Percentiles rank a stretch among this genome's conserved stretches.
Evolutionary conservation across 2,329 filamentous ascomycete species (phyloP).

Genomic region (Dactylonectria macrodidyma): DNA sequence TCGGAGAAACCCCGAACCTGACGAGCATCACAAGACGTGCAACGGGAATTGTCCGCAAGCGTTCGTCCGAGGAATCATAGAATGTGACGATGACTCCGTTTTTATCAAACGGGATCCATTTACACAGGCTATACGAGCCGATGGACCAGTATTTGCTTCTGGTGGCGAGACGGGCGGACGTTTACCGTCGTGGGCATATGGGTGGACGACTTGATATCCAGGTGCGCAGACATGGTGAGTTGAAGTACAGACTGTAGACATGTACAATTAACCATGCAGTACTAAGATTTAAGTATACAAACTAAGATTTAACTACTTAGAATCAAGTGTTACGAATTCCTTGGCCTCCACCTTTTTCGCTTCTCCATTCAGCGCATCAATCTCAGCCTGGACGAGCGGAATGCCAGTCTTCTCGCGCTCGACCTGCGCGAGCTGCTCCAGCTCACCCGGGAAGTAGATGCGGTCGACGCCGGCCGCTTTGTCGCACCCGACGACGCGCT

Average conservation of each 20-base stretch:
- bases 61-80: background rate
- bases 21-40: background rate
- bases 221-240: background rate
- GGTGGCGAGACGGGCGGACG: background rate
- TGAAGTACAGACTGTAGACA: no score
- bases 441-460: slow-evolving; percentile 75
- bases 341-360: slow-evolving; percentile 60
- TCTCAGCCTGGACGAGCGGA: slow-evolving; percentile 69
- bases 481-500: slow-evolving; percentile 67
- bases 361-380: slow-evolving; percentile 70
- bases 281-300: background rate
- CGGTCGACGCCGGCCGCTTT: slow-evolving; percentile 70
- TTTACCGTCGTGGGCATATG: background rate
- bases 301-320: background rate
- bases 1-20: slow-evolving; percentile 15
- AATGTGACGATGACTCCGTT: background rate
- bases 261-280: background rate
- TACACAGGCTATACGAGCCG: background rate
- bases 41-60: slow-evolving; percentile 2
- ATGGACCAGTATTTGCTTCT: background rate
- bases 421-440: slow-evolving; percentile 69
- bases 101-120: background rate
- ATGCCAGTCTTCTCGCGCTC: slow-evolving; percentile 70
- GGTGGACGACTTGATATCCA: background rate
- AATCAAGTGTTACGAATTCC: slow-evolving; percentile 29